Evolutionary conservation across 2,329 filamentous ascomycete species (phyloP), one percentile per base, ranked within the genome.

Genomic region (Cordyceps cateniannulata): DNA sequence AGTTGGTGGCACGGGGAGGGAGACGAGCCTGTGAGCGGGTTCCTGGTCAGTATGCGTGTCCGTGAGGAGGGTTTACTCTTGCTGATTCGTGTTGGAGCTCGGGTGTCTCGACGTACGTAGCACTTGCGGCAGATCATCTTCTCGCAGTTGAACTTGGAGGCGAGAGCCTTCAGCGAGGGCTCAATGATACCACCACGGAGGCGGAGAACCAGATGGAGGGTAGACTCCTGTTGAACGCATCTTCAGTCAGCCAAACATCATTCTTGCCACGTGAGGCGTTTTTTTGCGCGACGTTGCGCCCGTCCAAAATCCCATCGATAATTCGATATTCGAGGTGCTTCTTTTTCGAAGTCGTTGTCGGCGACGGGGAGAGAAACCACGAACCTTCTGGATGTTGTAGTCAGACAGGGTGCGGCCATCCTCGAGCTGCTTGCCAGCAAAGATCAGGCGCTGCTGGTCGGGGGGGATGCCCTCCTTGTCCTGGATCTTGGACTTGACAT

Each of bases 101-200:
- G 38, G 38, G 38, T 42, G 16, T 42, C 14, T 50, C 51, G 62
- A 87, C 89, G 72, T 88, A 95, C 91, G 82, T 98, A 98, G 90
- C 95, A 99, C 90, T 99, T 98, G 86, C 95, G 93, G 91, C 95
- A 98, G 82, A 98, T 96, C 89, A 93, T 93, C 89, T 97, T 97
- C 71, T 98, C 95, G 90, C 93, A 98, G 89, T 99, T 98, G 88
- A 96, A 98, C 87, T 97, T 97, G 85, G 89, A 93, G 76, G 93
- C 93, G 68, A 98, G 88, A 71, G 91, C 93, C 89, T 98, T 98
- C 74, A 98, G 88, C 74, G 93, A 97, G 73, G 95, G 95, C 87
- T 98, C 93, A 75, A 96, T 97, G 85, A 98, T 93, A 85, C 93
- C 93, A 85, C 93, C 93, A 85, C 93, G 93, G 73, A 98, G 93